Evolutionary conservation across 2,329 filamentous ascomycete species (phyloP), one percentile per base, ranked within the genome.

Genomic region (Fusarium floridanum): DNA sequence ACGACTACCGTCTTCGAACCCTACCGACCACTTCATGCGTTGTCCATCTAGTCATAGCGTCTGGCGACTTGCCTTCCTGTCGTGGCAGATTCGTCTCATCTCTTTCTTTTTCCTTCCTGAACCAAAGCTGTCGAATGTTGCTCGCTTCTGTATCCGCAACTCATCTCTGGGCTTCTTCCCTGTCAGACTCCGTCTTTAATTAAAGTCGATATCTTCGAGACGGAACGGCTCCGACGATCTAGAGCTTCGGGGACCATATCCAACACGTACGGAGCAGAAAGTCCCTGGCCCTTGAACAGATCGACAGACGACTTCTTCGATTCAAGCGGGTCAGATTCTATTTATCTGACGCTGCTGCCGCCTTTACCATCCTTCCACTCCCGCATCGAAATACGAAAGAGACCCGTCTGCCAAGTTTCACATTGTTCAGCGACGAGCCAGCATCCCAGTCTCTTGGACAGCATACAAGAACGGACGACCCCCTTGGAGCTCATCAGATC

Each of bases 1-100:
- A 79, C 77, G 74, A 78, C 77, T 77, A 78, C 76, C 71, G 76
- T 79, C 76, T 77, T 79, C 74, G 71, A 76, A 78, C 76, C 76
- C 70, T 77, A 78, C 76, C 72, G 65, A 60, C 65, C 69, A 63
- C 70, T 76, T 79, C 73, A 79, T 79, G 77, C 76, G 77, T 68
- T 79, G 70, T 77, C 67, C 72, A 71, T 76, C 72, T 70, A 73
- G 71, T 73, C 77, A 77, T 71, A 77, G 77, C 74, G 71, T 69
- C 73, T 63, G 61, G 53, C 70, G 66, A 77, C 70, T 71, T 75
- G 65, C 66, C 72, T 73, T 66, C 72, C 72, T 69, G 66, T 67
- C 67, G 77, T 73, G 67, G 76, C 77, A 72, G 77, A 79, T 77
- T 79, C 77, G 76, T 79, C 77, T 77, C 76, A 77, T 79, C 76